Conservation (phyloP, 129 eudicot genomes). For the Escallonia rubra region DNA sequence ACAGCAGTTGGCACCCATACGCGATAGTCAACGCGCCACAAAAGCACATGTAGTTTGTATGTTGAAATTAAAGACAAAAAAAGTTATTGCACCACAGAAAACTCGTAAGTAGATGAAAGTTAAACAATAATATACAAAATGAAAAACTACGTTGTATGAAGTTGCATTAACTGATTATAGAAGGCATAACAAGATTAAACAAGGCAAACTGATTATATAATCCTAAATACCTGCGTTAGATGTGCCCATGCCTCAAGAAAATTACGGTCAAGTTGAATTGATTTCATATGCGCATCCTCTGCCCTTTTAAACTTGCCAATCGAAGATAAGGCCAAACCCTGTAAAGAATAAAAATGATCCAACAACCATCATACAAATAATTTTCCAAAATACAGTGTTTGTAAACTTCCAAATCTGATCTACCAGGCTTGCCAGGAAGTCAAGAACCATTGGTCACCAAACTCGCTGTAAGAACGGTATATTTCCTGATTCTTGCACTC, state of each 20-base stretch:
- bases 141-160: too few relatives aligned
- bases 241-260: slow-evolving; percentile 92
- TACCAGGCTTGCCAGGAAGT: background rate
- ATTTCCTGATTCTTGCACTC: slow-evolving; percentile 27
- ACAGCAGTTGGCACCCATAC: too few relatives aligned
- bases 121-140: too few relatives aligned
- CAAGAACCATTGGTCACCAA: too few relatives aligned
- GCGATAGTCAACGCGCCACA: too few relatives aligned
- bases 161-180: too few relatives aligned
- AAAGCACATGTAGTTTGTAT: too few relatives aligned
- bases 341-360: slow-evolving; percentile 8
- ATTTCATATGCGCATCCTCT: slow-evolving; percentile 83
- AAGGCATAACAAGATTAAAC: too few relatives aligned
- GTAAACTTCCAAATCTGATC: slow-evolving; percentile 2
- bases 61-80: too few relatives aligned
- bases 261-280: slow-evolving; percentile 66
- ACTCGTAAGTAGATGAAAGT: too few relatives aligned
- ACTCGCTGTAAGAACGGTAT: background rate
- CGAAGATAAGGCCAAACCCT: slow-evolving; percentile 89
- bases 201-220: background rate
- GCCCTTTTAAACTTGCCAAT: slow-evolving; percentile 79
- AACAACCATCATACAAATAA: background rate
- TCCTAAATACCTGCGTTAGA: slow-evolving; percentile 75
- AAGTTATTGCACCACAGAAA: too few relatives aligned
- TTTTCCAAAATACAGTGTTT: background rate